Evolutionary conservation across 192 early-diverging fungal species (phyloP), one percentile per base, ranked within the genome.

Genomic region (Fimicolochytrium jonesii): DNA sequence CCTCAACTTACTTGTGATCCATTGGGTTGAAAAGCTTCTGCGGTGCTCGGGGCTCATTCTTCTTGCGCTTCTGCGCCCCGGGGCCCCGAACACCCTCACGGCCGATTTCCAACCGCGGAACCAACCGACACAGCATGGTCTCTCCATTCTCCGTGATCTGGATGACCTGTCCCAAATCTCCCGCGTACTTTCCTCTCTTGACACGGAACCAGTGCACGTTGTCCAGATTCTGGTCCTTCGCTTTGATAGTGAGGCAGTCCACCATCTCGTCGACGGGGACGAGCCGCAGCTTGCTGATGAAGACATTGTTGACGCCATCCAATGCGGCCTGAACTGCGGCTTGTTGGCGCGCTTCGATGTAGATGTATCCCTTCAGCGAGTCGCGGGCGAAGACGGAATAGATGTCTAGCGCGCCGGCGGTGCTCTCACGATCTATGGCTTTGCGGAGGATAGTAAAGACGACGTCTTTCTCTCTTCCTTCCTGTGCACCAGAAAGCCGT

Each of bases 211-310:
- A 99, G 6, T 81, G 69, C 13, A 87, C 87, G 10, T 71, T 65
- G 37, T 85, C 76, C 26, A 93, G 58, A 3, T 90, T 83, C 0
- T 75, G 56, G 53, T 71, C 75, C 51, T 85, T 86, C 39, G 78
- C 56, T 66, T 86, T 85, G 59, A 95, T 85, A 34, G 77, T 85
- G 36, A 99, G 82, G 33, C 88, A 87, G 48, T 93, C 90, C 2
- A 88, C 85, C 92, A 95, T 95, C 53, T 99, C 93, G 20, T 85
- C 78, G 44, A 96, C 86, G 6, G 91, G 91, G 41, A 99, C 92
- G 18, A 99, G 80, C 32, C 77, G 86, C 39, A 94, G 59, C 42
- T 79, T 82, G 48, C 59, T 73, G 71, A 23, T 28, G 67, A 88
- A 94, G 35, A 93, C 80, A 52, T 90, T 86, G 52, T 80, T 80